A percentile compares a stretch with the other conserved stretches of the same genome.
phyloP scores from a whole-genome alignment of 257 asterid genomes.

The Forsythia suspensa region DNA sequence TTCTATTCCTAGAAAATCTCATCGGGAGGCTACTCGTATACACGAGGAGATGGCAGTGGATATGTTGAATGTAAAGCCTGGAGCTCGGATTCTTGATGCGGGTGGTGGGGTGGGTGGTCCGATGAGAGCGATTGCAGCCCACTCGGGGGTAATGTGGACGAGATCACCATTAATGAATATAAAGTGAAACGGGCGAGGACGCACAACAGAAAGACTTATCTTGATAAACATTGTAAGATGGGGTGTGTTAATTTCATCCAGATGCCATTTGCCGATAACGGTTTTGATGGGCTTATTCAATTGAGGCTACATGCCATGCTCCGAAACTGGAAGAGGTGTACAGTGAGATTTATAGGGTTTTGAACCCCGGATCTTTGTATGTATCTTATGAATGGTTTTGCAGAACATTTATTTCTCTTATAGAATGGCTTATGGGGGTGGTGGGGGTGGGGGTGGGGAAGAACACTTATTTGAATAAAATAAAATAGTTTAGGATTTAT shows the following conservation, averaged over 20 bases:
- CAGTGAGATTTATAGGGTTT: constrained; percentile 69
- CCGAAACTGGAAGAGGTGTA: constrained; percentile 69
- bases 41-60: constrained; percentile 88
- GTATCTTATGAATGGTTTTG: constrained; percentile 84
- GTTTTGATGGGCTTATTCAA: constrained; percentile 77
- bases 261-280: constrained; percentile 63
- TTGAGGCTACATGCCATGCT: constrained; percentile 82
- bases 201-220: constrained; percentile 73
- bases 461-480: no score
- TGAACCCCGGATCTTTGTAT: constrained; percentile 63
- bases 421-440: no score
- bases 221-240: constrained; percentile 59
- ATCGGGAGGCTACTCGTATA: constrained; percentile 69
- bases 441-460: no score
- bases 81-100: constrained; percentile 60
- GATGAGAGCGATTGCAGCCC: constrained; percentile 86
- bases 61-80: constrained; percentile 52
- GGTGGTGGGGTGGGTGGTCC: constrained; percentile 89
- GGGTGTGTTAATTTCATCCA: constrained; percentile 75
- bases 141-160: constrained; percentile 69
- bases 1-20: constrained; percentile 57
- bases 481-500: no score
- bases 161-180: constrained; percentile 78
- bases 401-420: no score
- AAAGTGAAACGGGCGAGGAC: constrained; percentile 62